These are phyloP conservation scores for Colletotrichum sp. DNA, from an alignment of 2,329 filamentous ascomycete species.

Conservation along the genomic window DNA sequence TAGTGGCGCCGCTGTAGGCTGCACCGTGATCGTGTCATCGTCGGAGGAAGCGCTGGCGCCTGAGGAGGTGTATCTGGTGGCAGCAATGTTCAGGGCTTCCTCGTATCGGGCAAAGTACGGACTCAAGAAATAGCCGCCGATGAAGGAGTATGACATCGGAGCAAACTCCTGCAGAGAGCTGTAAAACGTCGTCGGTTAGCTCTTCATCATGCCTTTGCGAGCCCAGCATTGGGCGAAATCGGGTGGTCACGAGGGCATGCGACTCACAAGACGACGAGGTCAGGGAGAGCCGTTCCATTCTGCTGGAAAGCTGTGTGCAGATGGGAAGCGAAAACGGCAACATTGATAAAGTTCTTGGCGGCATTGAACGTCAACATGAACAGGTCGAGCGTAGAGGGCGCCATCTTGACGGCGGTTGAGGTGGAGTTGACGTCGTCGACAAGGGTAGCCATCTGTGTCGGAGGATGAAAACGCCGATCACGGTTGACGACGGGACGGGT, in stretches of 20 bases:
- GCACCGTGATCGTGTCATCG: constrained; percentile 20
- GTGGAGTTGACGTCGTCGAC: constrained; percentile 16
- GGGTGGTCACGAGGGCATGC: not conserved
- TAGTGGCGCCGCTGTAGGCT: constrained; percentile 17
- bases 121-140: constrained; percentile 79
- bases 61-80: constrained; percentile 37
- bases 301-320: constrained; percentile 65
- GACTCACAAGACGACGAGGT: constrained; percentile 63
- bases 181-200: constrained; percentile 20
- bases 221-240: not conserved
- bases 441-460: constrained; percentile 12
- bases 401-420: constrained; percentile 30
- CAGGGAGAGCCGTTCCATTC: constrained; percentile 51
- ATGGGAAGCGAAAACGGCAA: constrained; percentile 72
- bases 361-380: constrained; percentile 93
- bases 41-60: constrained; percentile 18
- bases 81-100: constrained; percentile 74
- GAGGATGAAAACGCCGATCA: constrained; percentile 16
- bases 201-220: not conserved
- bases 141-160: constrained; percentile 82
- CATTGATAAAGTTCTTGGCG: constrained; percentile 72
- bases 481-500: not conserved
- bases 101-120: constrained; percentile 78
- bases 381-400: constrained; percentile 63
- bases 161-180: constrained; percentile 90